phyloP scores from a whole-genome alignment of 805 yeast species.

The Tetrapisispora namnaoensis region DNA sequence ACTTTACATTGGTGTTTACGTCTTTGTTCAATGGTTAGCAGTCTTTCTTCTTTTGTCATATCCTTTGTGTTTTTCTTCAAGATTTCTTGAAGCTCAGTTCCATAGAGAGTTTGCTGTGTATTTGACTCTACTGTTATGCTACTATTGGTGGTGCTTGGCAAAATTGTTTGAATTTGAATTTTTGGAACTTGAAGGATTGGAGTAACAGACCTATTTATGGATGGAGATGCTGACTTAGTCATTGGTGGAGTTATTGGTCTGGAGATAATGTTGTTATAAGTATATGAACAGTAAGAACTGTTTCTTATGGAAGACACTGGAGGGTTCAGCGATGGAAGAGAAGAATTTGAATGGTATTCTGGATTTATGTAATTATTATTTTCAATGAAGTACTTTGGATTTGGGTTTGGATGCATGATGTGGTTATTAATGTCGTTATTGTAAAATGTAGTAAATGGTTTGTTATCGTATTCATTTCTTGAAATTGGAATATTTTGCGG shows the following conservation, averaged over 20 bases:
- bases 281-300: not conserved
- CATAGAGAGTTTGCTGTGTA: not conserved
- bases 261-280: not conserved
- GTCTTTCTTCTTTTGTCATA: conserved; percentile 1
- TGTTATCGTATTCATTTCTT: not conserved
- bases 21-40: conserved; percentile 1
- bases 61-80: conserved; percentile 1
- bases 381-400: not conserved
- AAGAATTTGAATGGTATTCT: not conserved
- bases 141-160: not conserved
- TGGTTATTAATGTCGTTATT: not conserved
- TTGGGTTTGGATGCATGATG: not conserved
- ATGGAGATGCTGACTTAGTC: not conserved
- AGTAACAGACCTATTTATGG: not conserved
- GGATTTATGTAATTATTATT: too few relatives aligned
- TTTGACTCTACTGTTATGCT: not conserved
- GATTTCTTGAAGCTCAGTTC: not conserved
- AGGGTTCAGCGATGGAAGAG: not conserved
- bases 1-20: conserved; percentile 21
- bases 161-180: not conserved
- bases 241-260: conserved; percentile 2
- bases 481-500: not conserved
- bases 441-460: not conserved
- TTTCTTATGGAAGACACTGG: not conserved
- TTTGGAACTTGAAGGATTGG: conserved; percentile 1